These are phyloP conservation scores for Eustoma russellianum DNA, from an alignment of 257 asterid species.

Conservation along the genomic window DNA sequence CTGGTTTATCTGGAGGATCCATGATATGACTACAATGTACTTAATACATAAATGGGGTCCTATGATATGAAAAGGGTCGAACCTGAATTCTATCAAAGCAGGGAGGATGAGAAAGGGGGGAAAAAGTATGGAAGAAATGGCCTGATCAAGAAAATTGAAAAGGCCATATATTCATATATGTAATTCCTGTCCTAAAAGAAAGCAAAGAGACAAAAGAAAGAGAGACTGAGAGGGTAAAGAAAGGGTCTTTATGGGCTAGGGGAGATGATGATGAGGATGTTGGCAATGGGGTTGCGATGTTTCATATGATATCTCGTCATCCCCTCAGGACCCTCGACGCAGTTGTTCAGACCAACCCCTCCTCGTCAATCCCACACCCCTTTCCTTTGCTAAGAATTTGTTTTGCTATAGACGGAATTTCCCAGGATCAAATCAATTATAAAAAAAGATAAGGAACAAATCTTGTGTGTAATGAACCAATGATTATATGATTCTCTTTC, in stretches of 20 bases:
- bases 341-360: too few species aligned
- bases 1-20: conserved; percentile 38
- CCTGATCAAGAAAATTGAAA: conserved; percentile 14
- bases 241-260: too few species aligned
- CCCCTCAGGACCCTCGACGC: conserved; percentile 1
- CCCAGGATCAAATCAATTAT: conserved; percentile 9
- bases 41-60: too few species aligned
- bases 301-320: too few species aligned
- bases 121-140: not conserved
- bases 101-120: not conserved
- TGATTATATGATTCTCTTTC: too few species aligned
- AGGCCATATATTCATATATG: not conserved
- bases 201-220: not conserved
- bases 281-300: not conserved
- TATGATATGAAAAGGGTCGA: too few species aligned
- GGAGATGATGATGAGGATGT: not conserved
- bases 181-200: not conserved
- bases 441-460: too few species aligned
- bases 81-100: not conserved
- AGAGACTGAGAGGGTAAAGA: not conserved
- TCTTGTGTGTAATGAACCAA: too few species aligned
- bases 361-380: too few species aligned
- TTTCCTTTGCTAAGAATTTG: not conserved
- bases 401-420: conserved; percentile 10
- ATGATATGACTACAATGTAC: conserved; percentile 8